Conservation (phyloP, 768 basidiomycete species). For the Boletellus sp. region DNA sequence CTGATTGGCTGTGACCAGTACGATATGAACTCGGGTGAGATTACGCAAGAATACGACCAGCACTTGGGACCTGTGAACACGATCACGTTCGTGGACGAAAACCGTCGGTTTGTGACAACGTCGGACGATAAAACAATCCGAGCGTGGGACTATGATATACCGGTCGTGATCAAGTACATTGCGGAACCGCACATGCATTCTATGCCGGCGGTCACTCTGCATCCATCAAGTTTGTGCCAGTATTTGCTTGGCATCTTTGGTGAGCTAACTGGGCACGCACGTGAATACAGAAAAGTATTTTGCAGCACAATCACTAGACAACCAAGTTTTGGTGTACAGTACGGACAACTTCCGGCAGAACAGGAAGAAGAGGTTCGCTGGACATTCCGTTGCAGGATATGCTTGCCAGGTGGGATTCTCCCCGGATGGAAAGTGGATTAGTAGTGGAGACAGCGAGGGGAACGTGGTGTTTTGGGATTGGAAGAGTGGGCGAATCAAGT, state of each 20-base stretch:
- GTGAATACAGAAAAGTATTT: slow-evolving; percentile 79
- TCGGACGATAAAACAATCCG: slow-evolving; percentile 99
- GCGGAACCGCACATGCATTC: slow-evolving; percentile 99
- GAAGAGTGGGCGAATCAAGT: slow-evolving; percentile 97
- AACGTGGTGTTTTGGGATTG: slow-evolving; percentile 99
- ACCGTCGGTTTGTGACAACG: slow-evolving; percentile 94
- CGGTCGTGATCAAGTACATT: slow-evolving; percentile 99
- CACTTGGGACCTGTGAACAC: slow-evolving; percentile 98
- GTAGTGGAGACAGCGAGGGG: slow-evolving; percentile 92
- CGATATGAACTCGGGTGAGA: slow-evolving; percentile 92
- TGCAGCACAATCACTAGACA: slow-evolving; percentile 96
- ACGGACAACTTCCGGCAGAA: slow-evolving; percentile 99
- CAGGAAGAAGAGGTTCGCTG: slow-evolving; percentile 96
- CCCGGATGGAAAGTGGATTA: slow-evolving; percentile 97
- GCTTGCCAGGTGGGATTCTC: slow-evolving; percentile 97
- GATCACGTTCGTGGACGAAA: slow-evolving; percentile 98
- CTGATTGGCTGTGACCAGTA: slow-evolving; percentile 51
- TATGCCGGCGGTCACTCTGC: slow-evolving; percentile 96
- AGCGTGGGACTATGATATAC: slow-evolving; percentile 99
- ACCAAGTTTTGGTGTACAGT: slow-evolving; percentile 96
- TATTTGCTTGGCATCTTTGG: slow-evolving; percentile 2
- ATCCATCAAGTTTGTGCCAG: slow-evolving; percentile 79
- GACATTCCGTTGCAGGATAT: slow-evolving; percentile 95
- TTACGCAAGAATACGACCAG: slow-evolving; percentile 97
- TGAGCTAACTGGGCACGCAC: background rate